Conservation (phyloP, 2,329 filamentous ascomycete species). For the Beauveria medogensis region DNA sequence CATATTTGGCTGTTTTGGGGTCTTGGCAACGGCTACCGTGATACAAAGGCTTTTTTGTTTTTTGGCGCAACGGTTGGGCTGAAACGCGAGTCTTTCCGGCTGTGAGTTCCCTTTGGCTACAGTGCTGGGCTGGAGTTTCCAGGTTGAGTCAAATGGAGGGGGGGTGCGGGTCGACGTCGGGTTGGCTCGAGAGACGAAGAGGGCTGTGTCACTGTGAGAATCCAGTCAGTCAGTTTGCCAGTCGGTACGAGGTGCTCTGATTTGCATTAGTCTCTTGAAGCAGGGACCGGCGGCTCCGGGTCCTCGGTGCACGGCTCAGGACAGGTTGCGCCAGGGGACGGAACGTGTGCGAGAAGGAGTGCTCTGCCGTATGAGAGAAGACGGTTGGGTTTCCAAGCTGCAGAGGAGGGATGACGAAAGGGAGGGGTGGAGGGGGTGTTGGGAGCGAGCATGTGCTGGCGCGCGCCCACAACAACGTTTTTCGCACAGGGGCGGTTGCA, state of each 20-base stretch:
- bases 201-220: slow-evolving; percentile 5
- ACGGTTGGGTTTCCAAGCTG: slow-evolving; percentile 6
- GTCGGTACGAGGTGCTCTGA: background rate
- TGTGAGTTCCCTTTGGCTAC: background rate
- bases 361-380: background rate
- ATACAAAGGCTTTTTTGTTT: slow-evolving; percentile 48
- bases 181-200: slow-evolving; percentile 1
- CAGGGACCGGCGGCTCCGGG: slow-evolving; percentile 2
- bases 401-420: background rate
- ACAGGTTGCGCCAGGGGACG: background rate
- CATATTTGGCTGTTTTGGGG: slow-evolving; percentile 69
- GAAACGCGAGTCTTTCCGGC: slow-evolving; percentile 2
- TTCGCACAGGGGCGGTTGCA: background rate
- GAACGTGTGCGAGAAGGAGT: background rate
- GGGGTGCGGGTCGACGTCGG: slow-evolving; percentile 7
- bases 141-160: slow-evolving; percentile 5
- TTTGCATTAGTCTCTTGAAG: slow-evolving; percentile 2
- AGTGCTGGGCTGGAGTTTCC: background rate
- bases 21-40: background rate
- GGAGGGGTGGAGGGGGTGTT: slow-evolving; percentile 10
- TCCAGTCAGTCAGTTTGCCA: background rate
- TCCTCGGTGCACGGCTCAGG: background rate
- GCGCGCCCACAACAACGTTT: background rate
- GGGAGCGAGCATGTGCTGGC: slow-evolving; percentile 5
- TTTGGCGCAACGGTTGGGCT: slow-evolving; percentile 2